Conservation (phyloP, 768 basidiomycete species). For the Mycena amicta region DNA sequence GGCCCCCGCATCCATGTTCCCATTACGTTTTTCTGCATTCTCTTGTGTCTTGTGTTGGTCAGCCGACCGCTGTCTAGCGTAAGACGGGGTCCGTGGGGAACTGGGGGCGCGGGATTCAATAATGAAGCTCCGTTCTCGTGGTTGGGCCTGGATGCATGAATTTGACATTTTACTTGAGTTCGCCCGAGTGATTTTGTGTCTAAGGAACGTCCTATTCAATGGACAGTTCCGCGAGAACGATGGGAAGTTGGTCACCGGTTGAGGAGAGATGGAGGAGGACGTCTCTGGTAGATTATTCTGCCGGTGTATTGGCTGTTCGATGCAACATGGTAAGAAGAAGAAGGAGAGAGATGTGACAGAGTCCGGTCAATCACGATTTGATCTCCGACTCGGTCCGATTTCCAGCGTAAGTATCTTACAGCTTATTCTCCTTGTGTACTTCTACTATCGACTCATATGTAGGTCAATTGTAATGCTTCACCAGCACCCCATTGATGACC, state of each 20-base stretch:
- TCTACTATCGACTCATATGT: background rate
- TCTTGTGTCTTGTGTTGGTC: background rate
- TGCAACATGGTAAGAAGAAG: too few species aligned
- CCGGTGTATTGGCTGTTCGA: too few species aligned
- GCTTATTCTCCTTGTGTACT: too few species aligned
- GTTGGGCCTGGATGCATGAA: background rate
- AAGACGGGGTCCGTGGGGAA: background rate
- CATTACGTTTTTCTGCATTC: background rate
- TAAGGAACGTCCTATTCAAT: too few species aligned
- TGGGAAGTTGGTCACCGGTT: too few species aligned
- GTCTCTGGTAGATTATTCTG: too few species aligned
- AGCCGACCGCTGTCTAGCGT: background rate
- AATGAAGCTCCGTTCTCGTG: background rate
- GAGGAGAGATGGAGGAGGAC: too few species aligned
- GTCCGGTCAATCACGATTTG: too few species aligned
- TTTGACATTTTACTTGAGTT: background rate
- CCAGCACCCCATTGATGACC: slow-evolving; percentile 53
- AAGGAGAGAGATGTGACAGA: too few species aligned
- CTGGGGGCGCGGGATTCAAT: background rate
- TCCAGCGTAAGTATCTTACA: background rate
- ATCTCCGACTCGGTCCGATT: too few species aligned
- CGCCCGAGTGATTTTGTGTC: background rate
- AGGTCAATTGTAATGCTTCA: slow-evolving; percentile 56
- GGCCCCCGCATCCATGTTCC: too few species aligned
- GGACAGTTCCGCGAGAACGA: too few species aligned